Conservation (phyloP, 768 basidiomycete genomes). For the Kwoniella newhampshirensis region DNA sequence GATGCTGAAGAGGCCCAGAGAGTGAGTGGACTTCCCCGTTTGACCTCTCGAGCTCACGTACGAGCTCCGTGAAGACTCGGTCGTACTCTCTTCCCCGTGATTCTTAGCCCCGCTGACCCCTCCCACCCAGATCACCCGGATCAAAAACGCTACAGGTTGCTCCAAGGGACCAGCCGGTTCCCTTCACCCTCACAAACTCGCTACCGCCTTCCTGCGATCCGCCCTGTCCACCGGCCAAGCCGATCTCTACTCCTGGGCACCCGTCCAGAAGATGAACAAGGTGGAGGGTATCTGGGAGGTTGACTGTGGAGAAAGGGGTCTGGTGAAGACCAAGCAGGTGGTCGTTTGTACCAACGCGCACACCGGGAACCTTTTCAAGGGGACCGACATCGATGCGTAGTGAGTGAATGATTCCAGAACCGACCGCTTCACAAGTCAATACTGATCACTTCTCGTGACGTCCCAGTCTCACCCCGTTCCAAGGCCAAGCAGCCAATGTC, state of each 20-base stretch:
- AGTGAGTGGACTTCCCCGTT: slow-evolving; percentile 52
- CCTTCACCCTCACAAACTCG: slow-evolving; percentile 38
- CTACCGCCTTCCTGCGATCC: slow-evolving; percentile 23
- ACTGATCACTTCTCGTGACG: background rate
- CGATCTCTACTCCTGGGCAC: slow-evolving; percentile 29
- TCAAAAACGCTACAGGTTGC: slow-evolving; percentile 12
- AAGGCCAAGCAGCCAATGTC: slow-evolving; percentile 23
- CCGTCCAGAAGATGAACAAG: slow-evolving; percentile 12
- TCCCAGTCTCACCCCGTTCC: slow-evolving; percentile 22
- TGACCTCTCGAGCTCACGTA: too few species aligned
- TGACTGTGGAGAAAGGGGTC: slow-evolving; percentile 13
- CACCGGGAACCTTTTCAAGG: slow-evolving; percentile 23
- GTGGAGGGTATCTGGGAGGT: slow-evolving; percentile 11
- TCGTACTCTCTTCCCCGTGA: too few species aligned
- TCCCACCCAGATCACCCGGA: slow-evolving; percentile 17
- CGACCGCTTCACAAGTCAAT: too few species aligned
- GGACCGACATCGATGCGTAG: slow-evolving; percentile 8
- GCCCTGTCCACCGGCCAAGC: slow-evolving; percentile 17
- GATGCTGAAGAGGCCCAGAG: slow-evolving; percentile 57
- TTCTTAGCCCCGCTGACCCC: too few species aligned
- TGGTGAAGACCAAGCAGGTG: slow-evolving; percentile 23
- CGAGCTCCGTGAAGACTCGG: too few species aligned
- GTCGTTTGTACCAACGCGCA: slow-evolving; percentile 30
- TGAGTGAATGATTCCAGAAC: slow-evolving; percentile 6
- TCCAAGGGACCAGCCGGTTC: slow-evolving; percentile 30